Percentiles rank a stretch among this genome's conserved stretches.
These are phyloP conservation scores for Sanghuangporus weigelae DNA, from an alignment of 1,284 basidiomycete species.

Conservation along the genomic window DNA sequence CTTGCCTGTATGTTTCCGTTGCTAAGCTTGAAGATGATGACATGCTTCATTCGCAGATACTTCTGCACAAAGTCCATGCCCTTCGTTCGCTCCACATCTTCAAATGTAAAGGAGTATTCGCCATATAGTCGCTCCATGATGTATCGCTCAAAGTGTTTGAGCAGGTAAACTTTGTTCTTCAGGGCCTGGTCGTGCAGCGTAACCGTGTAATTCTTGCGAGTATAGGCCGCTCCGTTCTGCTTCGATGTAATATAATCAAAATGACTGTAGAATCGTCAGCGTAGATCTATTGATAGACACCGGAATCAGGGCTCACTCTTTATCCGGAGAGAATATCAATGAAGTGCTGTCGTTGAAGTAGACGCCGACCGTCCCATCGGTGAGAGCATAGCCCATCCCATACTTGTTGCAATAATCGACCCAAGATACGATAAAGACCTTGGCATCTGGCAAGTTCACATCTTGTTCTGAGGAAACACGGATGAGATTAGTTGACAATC, in stretches of 20 bases:
- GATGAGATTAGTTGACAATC: background rate
- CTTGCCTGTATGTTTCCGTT: slow-evolving; percentile 88
- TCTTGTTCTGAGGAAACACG: slow-evolving; percentile 29
- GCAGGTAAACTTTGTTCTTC: slow-evolving; percentile 82
- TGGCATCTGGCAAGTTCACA: slow-evolving; percentile 53
- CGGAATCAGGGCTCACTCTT: slow-evolving; percentile 50
- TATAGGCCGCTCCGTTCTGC: slow-evolving; percentile 55
- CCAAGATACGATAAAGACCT: slow-evolving; percentile 94
- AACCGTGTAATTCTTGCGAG: slow-evolving; percentile 63
- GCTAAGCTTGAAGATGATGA: slow-evolving; percentile 94
- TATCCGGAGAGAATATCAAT: slow-evolving; percentile 79
- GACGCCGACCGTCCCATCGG: slow-evolving; percentile 91
- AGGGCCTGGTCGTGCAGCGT: slow-evolving; percentile 69
- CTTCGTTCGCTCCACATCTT: slow-evolving; percentile 59
- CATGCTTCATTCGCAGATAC: slow-evolving; percentile 94
- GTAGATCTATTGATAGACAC: slow-evolving; percentile 6
- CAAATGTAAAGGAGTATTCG: slow-evolving; percentile 76
- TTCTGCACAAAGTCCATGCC: slow-evolving; percentile 96
- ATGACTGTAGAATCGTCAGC: slow-evolving; percentile 44
- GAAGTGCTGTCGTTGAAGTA: slow-evolving; percentile 95
- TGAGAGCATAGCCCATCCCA: slow-evolving; percentile 96
- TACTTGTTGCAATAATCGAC: slow-evolving; percentile 99
- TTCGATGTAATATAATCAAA: slow-evolving; percentile 79
- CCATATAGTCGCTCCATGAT: slow-evolving; percentile 85
- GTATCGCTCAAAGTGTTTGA: slow-evolving; percentile 91